These are phyloP conservation scores for Tieghemostelium lacteum DNA, from an alignment of 78 protist genomes.

Conservation along the genomic window DNA sequence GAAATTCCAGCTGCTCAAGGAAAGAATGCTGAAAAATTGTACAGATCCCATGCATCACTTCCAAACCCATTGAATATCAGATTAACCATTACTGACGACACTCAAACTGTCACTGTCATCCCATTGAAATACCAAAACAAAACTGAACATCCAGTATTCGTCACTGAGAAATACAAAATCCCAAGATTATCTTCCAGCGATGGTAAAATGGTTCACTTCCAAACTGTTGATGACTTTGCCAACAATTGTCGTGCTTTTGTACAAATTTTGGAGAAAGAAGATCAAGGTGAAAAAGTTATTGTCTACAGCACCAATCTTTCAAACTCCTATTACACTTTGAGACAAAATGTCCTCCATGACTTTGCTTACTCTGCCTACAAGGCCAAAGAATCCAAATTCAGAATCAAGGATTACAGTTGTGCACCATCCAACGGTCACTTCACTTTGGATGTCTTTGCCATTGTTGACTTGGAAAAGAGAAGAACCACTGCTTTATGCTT, in stretches of 20 bases:
- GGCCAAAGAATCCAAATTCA: background rate
- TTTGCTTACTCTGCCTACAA: constrained; percentile 30
- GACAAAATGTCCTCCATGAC: background rate
- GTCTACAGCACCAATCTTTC: background rate
- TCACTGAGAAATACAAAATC: constrained; percentile 1
- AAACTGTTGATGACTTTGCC: constrained; percentile 18
- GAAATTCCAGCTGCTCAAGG: background rate
- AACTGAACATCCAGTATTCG: constrained; percentile 43
- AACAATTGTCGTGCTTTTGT: constrained; percentile 1
- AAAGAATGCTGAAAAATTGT: background rate
- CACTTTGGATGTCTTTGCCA: background rate
- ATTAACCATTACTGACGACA: background rate
- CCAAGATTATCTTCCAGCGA: background rate
- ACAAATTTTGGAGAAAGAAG: background rate
- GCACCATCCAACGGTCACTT: background rate
- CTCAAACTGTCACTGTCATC: constrained; percentile 16
- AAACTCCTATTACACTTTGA: constrained; percentile 3
- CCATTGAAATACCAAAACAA: constrained; percentile 54
- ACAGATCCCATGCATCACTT: constrained; percentile 21
- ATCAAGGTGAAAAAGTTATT: background rate
- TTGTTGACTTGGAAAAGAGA: constrained; percentile 4
- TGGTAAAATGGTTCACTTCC: constrained; percentile 26
- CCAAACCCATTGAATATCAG: constrained; percentile 20
- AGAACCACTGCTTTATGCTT: constrained; percentile 4
- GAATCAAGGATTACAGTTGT: background rate